phyloP scores from a whole-genome alignment of 1,284 basidiomycete species.

The Ustilago cynodontis region DNA sequence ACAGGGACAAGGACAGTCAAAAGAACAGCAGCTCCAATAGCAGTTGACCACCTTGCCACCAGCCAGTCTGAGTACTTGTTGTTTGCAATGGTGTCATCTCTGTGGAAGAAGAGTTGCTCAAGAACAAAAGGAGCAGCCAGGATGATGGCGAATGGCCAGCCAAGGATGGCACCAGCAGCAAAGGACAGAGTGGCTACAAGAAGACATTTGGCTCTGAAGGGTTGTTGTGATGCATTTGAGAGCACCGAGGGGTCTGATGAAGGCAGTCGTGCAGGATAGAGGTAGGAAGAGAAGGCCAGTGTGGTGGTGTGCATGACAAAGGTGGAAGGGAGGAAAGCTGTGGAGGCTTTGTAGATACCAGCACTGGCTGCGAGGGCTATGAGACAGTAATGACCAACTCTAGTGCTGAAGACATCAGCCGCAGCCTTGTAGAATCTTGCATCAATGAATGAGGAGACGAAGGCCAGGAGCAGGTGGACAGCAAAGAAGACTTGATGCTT shows the following conservation, averaged over 20 bases:
- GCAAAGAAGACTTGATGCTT: constrained; percentile 89
- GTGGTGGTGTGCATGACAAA: constrained; percentile 93
- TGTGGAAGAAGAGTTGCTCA: constrained; percentile 86
- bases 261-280: constrained; percentile 75
- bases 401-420: constrained; percentile 83
- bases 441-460: constrained; percentile 83
- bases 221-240: constrained; percentile 36
- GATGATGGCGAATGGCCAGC: constrained; percentile 94
- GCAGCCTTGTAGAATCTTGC: constrained; percentile 86
- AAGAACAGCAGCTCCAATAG: constrained; percentile 75
- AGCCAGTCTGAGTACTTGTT: constrained; percentile 22
- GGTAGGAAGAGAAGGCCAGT: constrained; percentile 81
- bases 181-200: constrained; percentile 78
- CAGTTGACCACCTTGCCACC: constrained; percentile 75
- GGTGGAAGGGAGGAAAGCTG: constrained; percentile 80
- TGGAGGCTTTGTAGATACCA: constrained; percentile 91
- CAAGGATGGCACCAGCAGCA: constrained; percentile 86
- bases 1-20: constrained; percentile 77
- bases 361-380: constrained; percentile 86
- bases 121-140: constrained; percentile 88
- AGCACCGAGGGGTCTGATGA: constrained; percentile 36
- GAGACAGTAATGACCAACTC: constrained; percentile 90
- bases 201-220: constrained; percentile 56
- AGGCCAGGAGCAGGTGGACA: constrained; percentile 82
- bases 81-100: constrained; percentile 71